Evolutionary conservation across 2,329 filamentous ascomycete genomes (phyloP).

Genomic region (Thelonectria rubi): DNA sequence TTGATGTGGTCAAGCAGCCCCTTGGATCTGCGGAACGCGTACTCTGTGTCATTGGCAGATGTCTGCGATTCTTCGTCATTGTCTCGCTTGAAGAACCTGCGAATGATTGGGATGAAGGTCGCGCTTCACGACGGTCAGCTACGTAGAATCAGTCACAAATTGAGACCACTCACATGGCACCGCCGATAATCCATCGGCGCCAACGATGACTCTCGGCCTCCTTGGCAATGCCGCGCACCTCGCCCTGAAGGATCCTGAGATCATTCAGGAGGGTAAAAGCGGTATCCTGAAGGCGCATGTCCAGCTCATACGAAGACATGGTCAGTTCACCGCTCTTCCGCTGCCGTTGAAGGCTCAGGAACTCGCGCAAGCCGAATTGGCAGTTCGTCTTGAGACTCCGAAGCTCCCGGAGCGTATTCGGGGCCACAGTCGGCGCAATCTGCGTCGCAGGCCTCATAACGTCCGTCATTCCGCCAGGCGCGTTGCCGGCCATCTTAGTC

Average conservation of each 20-base stretch:
- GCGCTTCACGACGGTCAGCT: slow-evolving; percentile 49
- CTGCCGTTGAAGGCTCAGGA: slow-evolving; percentile 46
- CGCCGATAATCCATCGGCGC: slow-evolving; percentile 62
- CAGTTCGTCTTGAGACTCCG: slow-evolving; percentile 47
- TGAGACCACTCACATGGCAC: slow-evolving; percentile 55
- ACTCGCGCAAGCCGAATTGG: slow-evolving; percentile 50
- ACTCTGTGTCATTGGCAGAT: slow-evolving; percentile 63
- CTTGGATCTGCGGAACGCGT: slow-evolving; percentile 63
- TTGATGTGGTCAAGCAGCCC: slow-evolving; percentile 61
- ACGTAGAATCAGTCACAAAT: background rate
- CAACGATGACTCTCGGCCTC: slow-evolving; percentile 59
- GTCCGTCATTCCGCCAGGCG: slow-evolving; percentile 32
- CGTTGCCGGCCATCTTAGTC: slow-evolving; percentile 8
- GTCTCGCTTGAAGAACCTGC: slow-evolving; percentile 59
- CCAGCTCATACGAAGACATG: slow-evolving; percentile 49
- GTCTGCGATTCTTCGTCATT: slow-evolving; percentile 48
- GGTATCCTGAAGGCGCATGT: slow-evolving; percentile 55
- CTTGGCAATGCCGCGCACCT: slow-evolving; percentile 55
- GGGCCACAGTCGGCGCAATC: slow-evolving; percentile 31
- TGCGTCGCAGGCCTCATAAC: slow-evolving; percentile 26
- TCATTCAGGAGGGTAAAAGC: slow-evolving; percentile 55
- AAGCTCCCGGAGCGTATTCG: slow-evolving; percentile 42
- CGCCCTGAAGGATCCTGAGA: slow-evolving; percentile 54
- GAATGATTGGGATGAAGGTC: slow-evolving; percentile 61
- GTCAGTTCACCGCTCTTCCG: slow-evolving; percentile 41